phyloP scores from a whole-genome alignment of 2,329 filamentous ascomycete species.

The Aspergillus sp. region DNA sequence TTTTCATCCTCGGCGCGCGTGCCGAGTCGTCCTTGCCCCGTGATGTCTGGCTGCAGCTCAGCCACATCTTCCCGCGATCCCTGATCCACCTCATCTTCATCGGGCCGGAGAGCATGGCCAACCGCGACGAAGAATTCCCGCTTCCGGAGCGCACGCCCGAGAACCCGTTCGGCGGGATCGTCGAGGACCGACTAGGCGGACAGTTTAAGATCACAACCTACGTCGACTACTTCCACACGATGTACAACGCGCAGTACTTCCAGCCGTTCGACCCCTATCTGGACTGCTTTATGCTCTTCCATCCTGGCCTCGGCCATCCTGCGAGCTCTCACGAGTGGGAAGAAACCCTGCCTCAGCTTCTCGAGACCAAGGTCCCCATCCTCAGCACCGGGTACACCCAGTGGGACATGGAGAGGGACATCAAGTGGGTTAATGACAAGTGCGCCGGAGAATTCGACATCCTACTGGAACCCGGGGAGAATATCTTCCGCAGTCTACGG shows the following conservation, averaged over 20 bases:
- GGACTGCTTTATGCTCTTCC: constrained; percentile 95
- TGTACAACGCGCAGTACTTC: constrained; percentile 88
- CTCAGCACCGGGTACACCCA: constrained; percentile 95
- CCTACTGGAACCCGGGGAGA: constrained; percentile 88
- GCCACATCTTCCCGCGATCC: constrained; percentile 92
- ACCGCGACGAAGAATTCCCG: constrained; percentile 89
- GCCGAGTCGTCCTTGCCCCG: constrained; percentile 96
- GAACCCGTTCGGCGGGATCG: constrained; percentile 91
- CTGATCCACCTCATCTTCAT: constrained; percentile 91
- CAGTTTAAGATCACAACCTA: constrained; percentile 97
- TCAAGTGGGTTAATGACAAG: constrained; percentile 83
- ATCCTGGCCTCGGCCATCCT: constrained; percentile 92
- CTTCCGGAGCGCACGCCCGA: constrained; percentile 77
- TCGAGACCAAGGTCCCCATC: constrained; percentile 94
- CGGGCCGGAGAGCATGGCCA: constrained; percentile 92
- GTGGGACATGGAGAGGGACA: constrained; percentile 89
- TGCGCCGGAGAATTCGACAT: constrained; percentile 89
- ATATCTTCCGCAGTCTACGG: constrained; percentile 84
- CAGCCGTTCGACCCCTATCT: constrained; percentile 97
- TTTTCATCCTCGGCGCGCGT: constrained; percentile 91
- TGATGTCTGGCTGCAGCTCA: constrained; percentile 88
- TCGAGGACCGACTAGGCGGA: constrained; percentile 85
- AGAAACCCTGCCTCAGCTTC: constrained; percentile 79
- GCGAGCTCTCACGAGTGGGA: constrained; percentile 93
- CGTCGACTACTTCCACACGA: constrained; percentile 96